Evolutionary conservation across 2,329 filamentous ascomycete genomes (phyloP).

Genomic region (Corynespora cassiicola): DNA sequence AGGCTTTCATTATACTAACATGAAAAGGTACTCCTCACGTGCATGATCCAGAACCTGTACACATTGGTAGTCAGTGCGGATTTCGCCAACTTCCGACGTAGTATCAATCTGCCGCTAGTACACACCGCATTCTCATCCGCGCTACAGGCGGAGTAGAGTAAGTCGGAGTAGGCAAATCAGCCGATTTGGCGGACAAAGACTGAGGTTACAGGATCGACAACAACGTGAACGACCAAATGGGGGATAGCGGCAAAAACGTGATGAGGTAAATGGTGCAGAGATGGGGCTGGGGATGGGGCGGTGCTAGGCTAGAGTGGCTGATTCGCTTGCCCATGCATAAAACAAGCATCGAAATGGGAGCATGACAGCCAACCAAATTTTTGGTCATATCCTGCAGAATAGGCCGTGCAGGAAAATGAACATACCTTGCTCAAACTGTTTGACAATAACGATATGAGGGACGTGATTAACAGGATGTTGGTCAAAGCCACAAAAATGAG

Average conservation of each 20-base stretch:
- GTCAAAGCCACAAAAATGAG: conserved; percentile 79
- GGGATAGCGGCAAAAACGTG: conserved; percentile 4
- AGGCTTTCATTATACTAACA: conserved; percentile 58
- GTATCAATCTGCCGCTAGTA: too few relatives aligned
- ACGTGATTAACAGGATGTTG: conserved; percentile 80
- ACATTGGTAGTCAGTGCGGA: conserved; percentile 32
- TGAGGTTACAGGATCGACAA: conserved; percentile 5
- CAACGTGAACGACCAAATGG: conserved; percentile 5
- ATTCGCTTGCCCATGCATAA: conserved; percentile 20
- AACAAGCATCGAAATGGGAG: conserved; percentile 10
- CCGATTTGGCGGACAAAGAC: not conserved
- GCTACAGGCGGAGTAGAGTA: too few relatives aligned
- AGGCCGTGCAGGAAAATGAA: conserved; percentile 12
- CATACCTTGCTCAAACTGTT: conserved; percentile 72
- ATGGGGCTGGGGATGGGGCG: conserved; percentile 25
- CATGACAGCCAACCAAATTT: conserved; percentile 25
- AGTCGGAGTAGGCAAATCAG: too few relatives aligned
- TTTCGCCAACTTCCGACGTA: too few relatives aligned
- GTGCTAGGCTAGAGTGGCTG: conserved; percentile 20
- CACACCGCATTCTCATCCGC: conserved; percentile 15
- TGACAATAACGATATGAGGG: conserved; percentile 77
- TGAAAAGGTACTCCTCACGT: conserved; percentile 79
- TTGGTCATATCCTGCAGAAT: too few relatives aligned
- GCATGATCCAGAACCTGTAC: conserved; percentile 65
- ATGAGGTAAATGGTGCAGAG: conserved; percentile 16